A percentile compares a stretch with the other conserved stretches of the same genome.
Evolutionary conservation across 345 rosid species (phyloP).

Genomic region (Trapa incisa): DNA sequence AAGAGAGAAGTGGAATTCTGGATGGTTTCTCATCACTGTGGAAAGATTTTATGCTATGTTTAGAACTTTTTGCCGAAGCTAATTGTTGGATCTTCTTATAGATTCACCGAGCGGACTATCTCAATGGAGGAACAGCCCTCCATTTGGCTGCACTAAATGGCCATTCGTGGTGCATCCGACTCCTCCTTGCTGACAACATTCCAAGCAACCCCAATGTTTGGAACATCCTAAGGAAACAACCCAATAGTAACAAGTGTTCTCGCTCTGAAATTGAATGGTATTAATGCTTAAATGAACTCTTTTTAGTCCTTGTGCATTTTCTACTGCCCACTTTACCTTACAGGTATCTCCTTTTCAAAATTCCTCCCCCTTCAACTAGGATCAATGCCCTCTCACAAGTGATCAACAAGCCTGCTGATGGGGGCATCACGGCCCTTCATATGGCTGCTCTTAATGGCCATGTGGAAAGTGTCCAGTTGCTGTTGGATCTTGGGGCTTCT

Average conservation of each 20-base stretch:
- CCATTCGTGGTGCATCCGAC: slow-evolving; percentile 72
- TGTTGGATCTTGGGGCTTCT: slow-evolving; percentile 83
- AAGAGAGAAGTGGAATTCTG: not conserved
- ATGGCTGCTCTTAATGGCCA: slow-evolving; percentile 93
- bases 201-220: slow-evolving; percentile 57
- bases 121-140: slow-evolving; percentile 92
- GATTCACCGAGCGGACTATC: slow-evolving; percentile 87
- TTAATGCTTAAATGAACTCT: slow-evolving; percentile 16
- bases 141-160: slow-evolving; percentile 93
- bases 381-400: slow-evolving; percentile 51
- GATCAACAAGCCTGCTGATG: slow-evolving; percentile 80
- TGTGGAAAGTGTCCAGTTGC: slow-evolving; percentile 66
- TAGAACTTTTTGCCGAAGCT: not conserved
- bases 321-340: not conserved
- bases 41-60: slow-evolving; percentile 10
- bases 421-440: slow-evolving; percentile 89
- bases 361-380: slow-evolving; percentile 4
- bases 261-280: slow-evolving; percentile 44
- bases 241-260: slow-evolving; percentile 13
- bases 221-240: slow-evolving; percentile 32
- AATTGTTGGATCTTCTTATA: slow-evolving; percentile 7
- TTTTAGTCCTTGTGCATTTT: not conserved
- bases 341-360: not conserved
- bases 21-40: not conserved
- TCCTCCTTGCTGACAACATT: slow-evolving; percentile 74